Evolutionary conservation across 2,329 filamentous ascomycete genomes (phyloP).

Genomic region (Hyphodiscus sp.): DNA sequence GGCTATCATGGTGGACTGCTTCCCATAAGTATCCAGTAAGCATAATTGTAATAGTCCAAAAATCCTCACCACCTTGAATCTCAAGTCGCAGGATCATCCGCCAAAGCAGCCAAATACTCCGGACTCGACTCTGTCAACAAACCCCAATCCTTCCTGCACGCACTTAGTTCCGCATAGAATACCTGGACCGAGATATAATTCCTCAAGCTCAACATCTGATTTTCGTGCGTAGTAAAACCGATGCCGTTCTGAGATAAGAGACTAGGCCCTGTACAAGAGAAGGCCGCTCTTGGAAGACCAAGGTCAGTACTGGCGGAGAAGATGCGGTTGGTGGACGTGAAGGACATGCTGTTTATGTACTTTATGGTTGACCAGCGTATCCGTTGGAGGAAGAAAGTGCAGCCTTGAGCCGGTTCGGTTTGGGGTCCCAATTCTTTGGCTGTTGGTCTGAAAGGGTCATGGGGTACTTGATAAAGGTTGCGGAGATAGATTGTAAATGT

Average conservation of each 20-base stretch:
- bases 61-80: neutral
- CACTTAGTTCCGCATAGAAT: neutral
- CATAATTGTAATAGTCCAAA: too few species aligned
- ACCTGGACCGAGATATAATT: neutral
- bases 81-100: neutral
- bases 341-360: conserved; percentile 8
- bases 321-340: conserved; percentile 4
- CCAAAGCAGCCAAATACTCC: neutral
- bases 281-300: conserved; percentile 1
- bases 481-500: conserved; percentile 24
- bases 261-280: conserved; percentile 12
- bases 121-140: neutral
- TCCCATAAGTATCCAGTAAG: neutral
- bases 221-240: conserved; percentile 11
- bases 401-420: neutral
- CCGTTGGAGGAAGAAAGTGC: conserved; percentile 6
- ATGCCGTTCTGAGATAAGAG: conserved; percentile 12
- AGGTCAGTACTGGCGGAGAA: neutral
- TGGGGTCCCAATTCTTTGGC: neutral
- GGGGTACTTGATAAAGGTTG: neutral
- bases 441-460: neutral
- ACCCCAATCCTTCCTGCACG: neutral
- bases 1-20: neutral
- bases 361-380: conserved; percentile 17
- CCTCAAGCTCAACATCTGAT: conserved; percentile 7